These are phyloP conservation scores for Penicillium arizonense DNA, from an alignment of 495 filamentous ascomycete species.

Conservation along the genomic window DNA sequence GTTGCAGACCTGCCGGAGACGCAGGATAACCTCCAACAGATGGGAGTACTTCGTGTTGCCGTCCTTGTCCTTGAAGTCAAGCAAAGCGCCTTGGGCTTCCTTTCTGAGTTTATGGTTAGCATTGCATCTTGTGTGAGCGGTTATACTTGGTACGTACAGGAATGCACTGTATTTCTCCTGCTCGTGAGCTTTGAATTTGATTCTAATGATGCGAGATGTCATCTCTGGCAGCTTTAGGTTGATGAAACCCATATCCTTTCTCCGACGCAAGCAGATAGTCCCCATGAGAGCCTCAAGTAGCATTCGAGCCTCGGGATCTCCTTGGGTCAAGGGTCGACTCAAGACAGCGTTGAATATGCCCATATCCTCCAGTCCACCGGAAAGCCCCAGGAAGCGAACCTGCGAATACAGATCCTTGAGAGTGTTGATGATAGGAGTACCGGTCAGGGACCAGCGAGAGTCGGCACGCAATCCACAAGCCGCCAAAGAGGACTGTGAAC, in stretches of 20 bases:
- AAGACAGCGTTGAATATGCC: constrained; percentile 75
- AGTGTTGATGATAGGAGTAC: constrained; percentile 75
- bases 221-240: constrained; percentile 78
- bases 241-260: constrained; percentile 88
- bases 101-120: constrained; percentile 39
- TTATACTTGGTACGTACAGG: constrained; percentile 39
- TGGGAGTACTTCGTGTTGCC: constrained; percentile 56
- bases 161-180: constrained; percentile 77
- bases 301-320: constrained; percentile 55
- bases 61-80: constrained; percentile 53
- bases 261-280: constrained; percentile 78
- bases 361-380: constrained; percentile 72
- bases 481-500: constrained; percentile 67
- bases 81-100: constrained; percentile 72
- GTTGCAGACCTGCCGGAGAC: constrained; percentile 83
- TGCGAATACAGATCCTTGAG: constrained; percentile 83
- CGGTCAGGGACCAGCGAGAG: constrained; percentile 80
- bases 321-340: constrained; percentile 64
- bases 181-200: constrained; percentile 75
- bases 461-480: constrained; percentile 64
- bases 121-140: no score
- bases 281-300: constrained; percentile 76
- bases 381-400: constrained; percentile 73
- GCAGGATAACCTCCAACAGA: constrained; percentile 78
- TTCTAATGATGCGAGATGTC: constrained; percentile 75